Evolutionary conservation across 208 protist genomes (phyloP).

Genomic region (Trypanosoma vivax): DNA sequence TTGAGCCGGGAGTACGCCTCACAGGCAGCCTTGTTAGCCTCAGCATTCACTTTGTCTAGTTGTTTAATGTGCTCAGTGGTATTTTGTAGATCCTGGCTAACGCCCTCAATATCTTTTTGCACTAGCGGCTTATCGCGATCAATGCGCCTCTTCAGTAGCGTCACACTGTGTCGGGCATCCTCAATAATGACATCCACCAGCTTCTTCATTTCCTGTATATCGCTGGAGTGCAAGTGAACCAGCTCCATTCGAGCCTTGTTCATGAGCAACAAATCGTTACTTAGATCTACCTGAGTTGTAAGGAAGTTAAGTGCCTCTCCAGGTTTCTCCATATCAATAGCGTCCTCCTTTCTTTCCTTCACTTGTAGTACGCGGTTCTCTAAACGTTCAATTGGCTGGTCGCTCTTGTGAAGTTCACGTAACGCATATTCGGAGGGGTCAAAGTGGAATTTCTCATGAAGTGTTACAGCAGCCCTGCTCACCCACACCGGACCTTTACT

Average conservation of each 20-base stretch:
- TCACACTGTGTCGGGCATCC: slow-evolving; percentile 33
- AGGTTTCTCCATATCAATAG: slow-evolving; percentile 48
- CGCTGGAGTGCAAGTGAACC: slow-evolving; percentile 48
- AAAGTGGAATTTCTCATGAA: slow-evolving; percentile 71
- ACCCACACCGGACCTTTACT: slow-evolving; percentile 22
- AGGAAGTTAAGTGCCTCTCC: slow-evolving; percentile 53
- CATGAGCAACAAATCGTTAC: slow-evolving; percentile 72
- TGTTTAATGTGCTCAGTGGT: slow-evolving; percentile 22
- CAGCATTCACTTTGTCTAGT: slow-evolving; percentile 28
- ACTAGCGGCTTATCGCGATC: slow-evolving; percentile 34
- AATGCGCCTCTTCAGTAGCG: slow-evolving; percentile 31
- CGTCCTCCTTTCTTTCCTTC: slow-evolving; percentile 53
- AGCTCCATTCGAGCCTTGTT: slow-evolving; percentile 76
- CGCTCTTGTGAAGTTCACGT: slow-evolving; percentile 55
- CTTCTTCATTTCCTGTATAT: slow-evolving; percentile 42
- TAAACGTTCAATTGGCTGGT: slow-evolving; percentile 44
- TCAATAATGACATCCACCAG: slow-evolving; percentile 46
- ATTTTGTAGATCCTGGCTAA: slow-evolving; percentile 22
- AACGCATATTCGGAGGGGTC: slow-evolving; percentile 58
- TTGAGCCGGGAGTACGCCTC: slow-evolving; percentile 31
- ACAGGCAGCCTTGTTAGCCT: slow-evolving; percentile 24
- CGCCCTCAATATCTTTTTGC: slow-evolving; percentile 35
- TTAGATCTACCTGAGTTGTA: slow-evolving; percentile 74
- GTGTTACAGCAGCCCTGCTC: slow-evolving; percentile 47
- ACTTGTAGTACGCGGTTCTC: slow-evolving; percentile 44